These are phyloP conservation scores for Cyberlindnera veronae DNA, from an alignment of 805 yeast species.

Conservation along the genomic window DNA sequence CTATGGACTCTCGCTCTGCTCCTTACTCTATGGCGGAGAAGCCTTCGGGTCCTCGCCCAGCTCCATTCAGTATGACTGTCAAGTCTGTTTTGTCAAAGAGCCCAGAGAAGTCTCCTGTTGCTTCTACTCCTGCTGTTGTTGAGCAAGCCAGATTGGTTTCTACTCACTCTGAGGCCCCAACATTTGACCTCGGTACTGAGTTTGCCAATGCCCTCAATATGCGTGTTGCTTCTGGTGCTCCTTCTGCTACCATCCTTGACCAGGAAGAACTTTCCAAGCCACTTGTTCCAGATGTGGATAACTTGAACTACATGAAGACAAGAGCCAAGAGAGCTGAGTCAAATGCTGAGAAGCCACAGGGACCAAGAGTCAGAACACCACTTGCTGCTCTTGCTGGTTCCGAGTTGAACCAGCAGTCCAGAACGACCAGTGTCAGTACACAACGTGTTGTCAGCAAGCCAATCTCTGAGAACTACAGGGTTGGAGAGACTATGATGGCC, in stretches of 20 bases:
- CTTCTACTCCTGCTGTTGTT: slow-evolving; percentile 3
- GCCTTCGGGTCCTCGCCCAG: background rate
- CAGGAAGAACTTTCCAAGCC: slow-evolving; percentile 12
- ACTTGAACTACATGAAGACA: slow-evolving; percentile 12
- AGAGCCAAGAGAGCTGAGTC: slow-evolving; percentile 4
- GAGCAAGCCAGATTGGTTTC: slow-evolving; percentile 14
- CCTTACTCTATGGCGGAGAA: background rate
- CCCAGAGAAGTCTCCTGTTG: too few relatives aligned
- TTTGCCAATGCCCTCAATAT: slow-evolving; percentile 19
- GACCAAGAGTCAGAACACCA: slow-evolving; percentile 19
- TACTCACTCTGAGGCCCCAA: slow-evolving; percentile 15
- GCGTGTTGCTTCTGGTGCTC: slow-evolving; percentile 2
- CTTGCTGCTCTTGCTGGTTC: slow-evolving; percentile 15
- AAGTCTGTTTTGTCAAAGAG: too few relatives aligned
- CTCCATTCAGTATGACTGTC: background rate
- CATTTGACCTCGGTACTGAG: slow-evolving; percentile 19
- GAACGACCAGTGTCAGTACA: slow-evolving; percentile 5
- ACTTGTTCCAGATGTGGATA: slow-evolving; percentile 13
- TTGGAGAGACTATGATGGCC: slow-evolving; percentile 5
- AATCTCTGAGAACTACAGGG: slow-evolving; percentile 8
- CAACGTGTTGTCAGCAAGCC: slow-evolving; percentile 17
- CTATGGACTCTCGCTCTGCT: background rate
- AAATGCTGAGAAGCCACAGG: slow-evolving; percentile 5
- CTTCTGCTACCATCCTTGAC: slow-evolving; percentile 5
- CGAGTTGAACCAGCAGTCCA: slow-evolving; percentile 12